Conservation (phyloP, 2,329 filamentous ascomycete genomes). For the Blumeria graminis region DNA sequence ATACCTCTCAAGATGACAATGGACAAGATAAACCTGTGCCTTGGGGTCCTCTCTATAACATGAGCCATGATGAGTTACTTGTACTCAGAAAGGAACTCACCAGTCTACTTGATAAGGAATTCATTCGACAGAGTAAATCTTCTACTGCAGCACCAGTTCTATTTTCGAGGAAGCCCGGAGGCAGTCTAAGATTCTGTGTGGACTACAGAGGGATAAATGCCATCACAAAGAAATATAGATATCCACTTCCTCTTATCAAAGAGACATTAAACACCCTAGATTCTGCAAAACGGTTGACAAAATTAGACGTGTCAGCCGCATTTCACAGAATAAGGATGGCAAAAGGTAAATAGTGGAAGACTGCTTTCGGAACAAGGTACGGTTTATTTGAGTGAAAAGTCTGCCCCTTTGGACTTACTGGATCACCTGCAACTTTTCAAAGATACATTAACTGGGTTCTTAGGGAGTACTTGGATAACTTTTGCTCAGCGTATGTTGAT, state of each 20-base stretch:
- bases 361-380: not conserved
- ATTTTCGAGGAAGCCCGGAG: not conserved
- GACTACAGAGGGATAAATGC: not conserved
- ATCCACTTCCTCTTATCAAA: no score
- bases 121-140: not conserved
- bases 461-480: no score
- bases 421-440: conserved; percentile 1
- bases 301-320: not conserved
- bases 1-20: no score
- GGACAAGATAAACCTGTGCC: no score
- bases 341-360: no score
- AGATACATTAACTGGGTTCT: conserved; percentile 2
- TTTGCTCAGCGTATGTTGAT: no score
- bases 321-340: no score
- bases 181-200: not conserved
- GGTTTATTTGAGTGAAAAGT: no score
- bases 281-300: no score
- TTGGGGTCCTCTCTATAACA: not conserved
- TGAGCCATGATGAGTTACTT: not conserved
- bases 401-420: no score
- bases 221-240: not conserved
- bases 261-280: no score
- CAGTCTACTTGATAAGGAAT: not conserved
- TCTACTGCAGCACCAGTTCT: not conserved
- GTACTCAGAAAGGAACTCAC: not conserved